phyloP scores from a whole-genome alignment of 768 basidiomycete species.

The Leccinellum luteum region DNA sequence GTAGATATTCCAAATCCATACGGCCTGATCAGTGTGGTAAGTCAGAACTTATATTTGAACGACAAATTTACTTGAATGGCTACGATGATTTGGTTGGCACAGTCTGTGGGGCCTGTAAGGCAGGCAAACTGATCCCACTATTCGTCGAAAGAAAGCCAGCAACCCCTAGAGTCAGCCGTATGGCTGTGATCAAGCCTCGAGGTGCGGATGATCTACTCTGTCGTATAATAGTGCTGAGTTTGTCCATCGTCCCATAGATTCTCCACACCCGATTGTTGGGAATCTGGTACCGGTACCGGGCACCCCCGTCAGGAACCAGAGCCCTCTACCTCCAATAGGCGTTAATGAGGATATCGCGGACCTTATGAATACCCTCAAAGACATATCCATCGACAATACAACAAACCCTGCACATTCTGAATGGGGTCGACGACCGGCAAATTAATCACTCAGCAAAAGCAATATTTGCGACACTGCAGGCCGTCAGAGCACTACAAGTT shows the following conservation, averaged over 20 bases:
- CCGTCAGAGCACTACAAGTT: background rate
- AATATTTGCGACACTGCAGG: background rate
- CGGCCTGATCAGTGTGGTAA: slow-evolving; percentile 59
- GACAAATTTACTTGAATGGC: background rate
- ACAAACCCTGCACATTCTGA: background rate
- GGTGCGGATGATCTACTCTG: slow-evolving; percentile 31
- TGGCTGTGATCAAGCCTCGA: slow-evolving; percentile 44
- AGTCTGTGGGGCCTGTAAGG: slow-evolving; percentile 70
- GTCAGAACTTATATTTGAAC: slow-evolving; percentile 20
- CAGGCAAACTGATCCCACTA: slow-evolving; percentile 55
- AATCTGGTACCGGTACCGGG: background rate
- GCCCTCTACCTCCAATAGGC: background rate
- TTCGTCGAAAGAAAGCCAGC: slow-evolving; percentile 43
- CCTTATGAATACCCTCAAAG: slow-evolving; percentile 11
- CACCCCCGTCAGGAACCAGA: background rate
- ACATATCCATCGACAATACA: slow-evolving; percentile 10
- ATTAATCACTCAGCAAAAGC: background rate
- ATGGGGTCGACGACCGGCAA: background rate
- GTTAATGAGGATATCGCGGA: slow-evolving; percentile 2
- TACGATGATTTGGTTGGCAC: background rate
- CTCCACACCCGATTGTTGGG: slow-evolving; percentile 6
- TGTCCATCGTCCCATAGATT: slow-evolving; percentile 11
- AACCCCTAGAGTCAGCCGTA: slow-evolving; percentile 39
- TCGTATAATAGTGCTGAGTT: background rate
- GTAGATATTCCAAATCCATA: slow-evolving; percentile 73